Base-by-base conservation (phyloP, 2,329 filamentous ascomycete species). In the Colletotrichum eremochloae region DNA sequence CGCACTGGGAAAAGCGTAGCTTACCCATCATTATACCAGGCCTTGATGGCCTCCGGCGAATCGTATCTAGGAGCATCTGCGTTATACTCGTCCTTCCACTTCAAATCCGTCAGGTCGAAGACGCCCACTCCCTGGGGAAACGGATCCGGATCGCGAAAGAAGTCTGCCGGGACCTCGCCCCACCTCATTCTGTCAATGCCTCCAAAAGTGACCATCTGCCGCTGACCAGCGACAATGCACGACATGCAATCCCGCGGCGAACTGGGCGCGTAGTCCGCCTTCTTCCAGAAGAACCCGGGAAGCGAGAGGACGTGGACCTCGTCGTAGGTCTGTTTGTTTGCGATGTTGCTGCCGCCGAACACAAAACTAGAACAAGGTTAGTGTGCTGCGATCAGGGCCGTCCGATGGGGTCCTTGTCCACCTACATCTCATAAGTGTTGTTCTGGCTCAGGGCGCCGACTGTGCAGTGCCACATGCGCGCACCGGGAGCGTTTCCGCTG, bases 401-500 rank as follows among this genome's bases (percentile, higher is more conserved):
- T 29, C 46, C 33, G 46, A 20, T 2, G 18, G 15, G n/a, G n/a
- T 14, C 31, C 8, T 40, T 9, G 18, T 36, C 18, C 24, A 61
- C 73, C 40, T 63, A 74, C 74, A 75, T 75, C 50, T 76, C 75
- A 36, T 71, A 72, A 15, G 75, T 76, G 63, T 57, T 68, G 46
- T 70, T 63, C 24, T 31, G 31, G n/a, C 74, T 68, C 53, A 62
- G 18, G 3, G 52, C 74, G 7, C 74, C 74, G 12, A 71, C 72
- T 1, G 53, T 63, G 64, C 75, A 76, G 38, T 67, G 67, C 63
- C 66, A 67, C 20, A 62, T 46, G 38, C 75, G 72, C 18, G 62
- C 57, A 0, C 63, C 44, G 3, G 75, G 75, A 20, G 66, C 63
- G 12, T 64, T 69, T 1, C 75, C 75, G 15, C 58, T 71, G 11